Evolutionary conservation across 805 yeast genomes (phyloP).

Genomic region (Lachancea fermentati): DNA sequence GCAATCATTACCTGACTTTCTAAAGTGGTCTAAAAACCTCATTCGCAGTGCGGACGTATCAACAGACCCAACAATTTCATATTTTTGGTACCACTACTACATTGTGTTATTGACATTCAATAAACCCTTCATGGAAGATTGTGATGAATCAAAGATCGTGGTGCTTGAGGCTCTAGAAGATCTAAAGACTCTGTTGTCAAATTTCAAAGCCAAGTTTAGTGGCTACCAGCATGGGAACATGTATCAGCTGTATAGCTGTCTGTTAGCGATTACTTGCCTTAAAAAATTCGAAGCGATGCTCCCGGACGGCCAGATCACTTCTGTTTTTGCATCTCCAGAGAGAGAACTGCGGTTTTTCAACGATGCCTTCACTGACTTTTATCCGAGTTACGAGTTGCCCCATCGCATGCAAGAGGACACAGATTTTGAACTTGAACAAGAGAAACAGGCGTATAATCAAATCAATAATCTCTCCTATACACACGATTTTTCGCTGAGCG

Average conservation of each 20-base stretch:
- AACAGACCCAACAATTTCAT: slow-evolving; percentile 47
- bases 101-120: slow-evolving; percentile 53
- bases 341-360: slow-evolving; percentile 22
- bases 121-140: slow-evolving; percentile 50
- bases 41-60: slow-evolving; percentile 38
- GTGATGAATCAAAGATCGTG: slow-evolving; percentile 24
- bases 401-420: slow-evolving; percentile 24
- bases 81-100: slow-evolving; percentile 53
- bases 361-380: slow-evolving; percentile 17
- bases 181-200: slow-evolving; percentile 24
- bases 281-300: slow-evolving; percentile 19
- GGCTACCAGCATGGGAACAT: slow-evolving; percentile 23
- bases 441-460: slow-evolving; percentile 23
- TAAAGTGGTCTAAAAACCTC: slow-evolving; percentile 43
- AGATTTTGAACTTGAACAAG: slow-evolving; percentile 21
- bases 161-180: slow-evolving; percentile 29
- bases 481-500: slow-evolving; percentile 32
- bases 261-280: slow-evolving; percentile 28
- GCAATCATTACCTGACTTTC: slow-evolving; percentile 40
- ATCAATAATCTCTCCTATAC: slow-evolving; percentile 25
- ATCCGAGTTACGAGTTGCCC: slow-evolving; percentile 16
- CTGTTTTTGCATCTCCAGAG: slow-evolving; percentile 5
- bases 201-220: slow-evolving; percentile 23
- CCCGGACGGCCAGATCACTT: slow-evolving; percentile 5
- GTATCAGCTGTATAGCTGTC: slow-evolving; percentile 31